Percentiles rank a stretch among this genome's conserved stretches.
phyloP scores from a whole-genome alignment of 306 rosid genomes.

The Medicago arabica region DNA sequence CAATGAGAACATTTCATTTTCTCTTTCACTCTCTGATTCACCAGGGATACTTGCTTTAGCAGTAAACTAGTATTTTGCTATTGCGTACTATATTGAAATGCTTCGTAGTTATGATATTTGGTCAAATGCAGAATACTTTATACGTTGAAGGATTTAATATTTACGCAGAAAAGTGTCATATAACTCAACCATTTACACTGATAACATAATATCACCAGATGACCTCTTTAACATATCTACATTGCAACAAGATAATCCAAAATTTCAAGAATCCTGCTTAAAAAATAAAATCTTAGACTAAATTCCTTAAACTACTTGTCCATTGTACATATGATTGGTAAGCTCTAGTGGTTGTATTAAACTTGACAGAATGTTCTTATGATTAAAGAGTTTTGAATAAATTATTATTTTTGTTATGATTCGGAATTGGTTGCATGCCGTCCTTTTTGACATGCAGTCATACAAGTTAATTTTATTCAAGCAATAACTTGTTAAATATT shows the following conservation, averaged over 20 bases:
- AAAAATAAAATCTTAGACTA: background rate
- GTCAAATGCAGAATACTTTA: slow-evolving; percentile 4
- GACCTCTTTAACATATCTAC: background rate
- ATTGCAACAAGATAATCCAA: background rate
- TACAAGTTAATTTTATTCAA: background rate
- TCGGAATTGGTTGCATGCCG: slow-evolving; percentile 3
- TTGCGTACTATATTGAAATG: background rate
- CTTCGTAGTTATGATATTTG: background rate
- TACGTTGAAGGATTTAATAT: background rate
- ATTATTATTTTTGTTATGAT: background rate
- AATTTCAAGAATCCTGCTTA: background rate
- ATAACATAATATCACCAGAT: background rate
- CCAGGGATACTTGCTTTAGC: background rate
- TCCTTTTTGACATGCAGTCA: background rate
- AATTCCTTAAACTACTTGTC: background rate
- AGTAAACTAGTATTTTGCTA: slow-evolving; percentile 15
- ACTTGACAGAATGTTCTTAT: background rate
- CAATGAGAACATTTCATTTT: too few relatives aligned
- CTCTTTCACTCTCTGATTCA: too few relatives aligned
- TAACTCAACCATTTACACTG: background rate
- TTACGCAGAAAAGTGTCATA: slow-evolving; percentile 12
- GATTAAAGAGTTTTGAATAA: background rate
- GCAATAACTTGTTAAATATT: background rate
- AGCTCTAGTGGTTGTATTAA: background rate
- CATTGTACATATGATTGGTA: background rate